A percentile compares a stretch with the other conserved stretches of the same genome.
These are phyloP conservation scores for Davidsoniella australis DNA, from an alignment of 2,329 filamentous ascomycete species.

Conservation along the genomic window DNA sequence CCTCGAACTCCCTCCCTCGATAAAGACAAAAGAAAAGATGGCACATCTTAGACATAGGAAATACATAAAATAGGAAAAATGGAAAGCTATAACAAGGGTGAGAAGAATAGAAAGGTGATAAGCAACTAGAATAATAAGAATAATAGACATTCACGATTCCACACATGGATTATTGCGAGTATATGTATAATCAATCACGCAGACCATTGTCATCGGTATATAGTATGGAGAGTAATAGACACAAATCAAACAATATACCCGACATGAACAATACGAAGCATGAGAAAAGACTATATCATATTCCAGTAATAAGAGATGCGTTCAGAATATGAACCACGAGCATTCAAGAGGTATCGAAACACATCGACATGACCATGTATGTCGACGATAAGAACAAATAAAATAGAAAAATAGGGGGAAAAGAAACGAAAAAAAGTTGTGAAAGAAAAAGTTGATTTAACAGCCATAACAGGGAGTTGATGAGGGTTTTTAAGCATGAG, in stretches of 20 bases:
- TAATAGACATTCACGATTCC: too few relatives aligned
- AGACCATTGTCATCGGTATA: too few relatives aligned
- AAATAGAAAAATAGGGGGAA: background rate
- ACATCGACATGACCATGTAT: slow-evolving; percentile 2
- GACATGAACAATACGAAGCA: background rate
- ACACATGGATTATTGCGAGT: too few relatives aligned
- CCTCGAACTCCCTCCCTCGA: slow-evolving; percentile 1
- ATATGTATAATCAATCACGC: too few relatives aligned
- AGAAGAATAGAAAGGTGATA: too few relatives aligned
- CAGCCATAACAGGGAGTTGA: too few relatives aligned
- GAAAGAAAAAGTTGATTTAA: background rate
- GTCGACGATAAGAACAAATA: background rate
- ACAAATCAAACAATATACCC: background rate
- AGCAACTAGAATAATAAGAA: too few relatives aligned
- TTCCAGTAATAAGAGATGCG: slow-evolving; percentile 11
- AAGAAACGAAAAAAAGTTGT: background rate
- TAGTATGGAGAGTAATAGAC: background rate
- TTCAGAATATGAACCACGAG: slow-evolving; percentile 10
- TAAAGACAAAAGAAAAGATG: background rate
- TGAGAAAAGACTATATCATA: slow-evolving; percentile 5
- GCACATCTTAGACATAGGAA: slow-evolving; percentile 4
- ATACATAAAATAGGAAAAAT: background rate
- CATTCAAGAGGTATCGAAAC: slow-evolving; percentile 11
- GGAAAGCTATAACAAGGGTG: background rate
- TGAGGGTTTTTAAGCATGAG: background rate